Evolutionary conservation across 2,329 filamentous ascomycete species (phyloP), one percentile per base, ranked within the genome.

Genomic region (Hortaea sp.): DNA sequence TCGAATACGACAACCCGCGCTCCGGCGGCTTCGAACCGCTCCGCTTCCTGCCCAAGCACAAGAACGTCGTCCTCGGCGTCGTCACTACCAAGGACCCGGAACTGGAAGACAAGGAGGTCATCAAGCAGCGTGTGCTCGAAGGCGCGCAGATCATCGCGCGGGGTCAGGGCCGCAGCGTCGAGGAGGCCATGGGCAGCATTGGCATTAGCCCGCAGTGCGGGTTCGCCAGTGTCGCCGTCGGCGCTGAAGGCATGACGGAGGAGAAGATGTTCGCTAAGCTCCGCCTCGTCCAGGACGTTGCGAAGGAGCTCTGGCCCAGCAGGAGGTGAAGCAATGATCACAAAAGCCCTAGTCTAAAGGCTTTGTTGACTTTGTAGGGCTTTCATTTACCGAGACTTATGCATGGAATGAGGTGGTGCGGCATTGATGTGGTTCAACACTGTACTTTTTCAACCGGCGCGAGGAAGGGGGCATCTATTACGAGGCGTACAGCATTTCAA

Each of bases 51-150:
- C 63, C 63, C n/a, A 51, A 53, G 50, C 57, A 63, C 49, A 66
- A 66, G 58, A 66, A 65, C 48, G 64, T 66, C 35, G 63, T 66
- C 30, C 59, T 66, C 12, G 64, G 64, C 20, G 62, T 66, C 5
- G 61, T 66, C 29, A 65, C 61, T 30, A 66, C 63, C 28, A 66
- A 66, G 48, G 59, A 61, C 12, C 60, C 62, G 5, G 54, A 61
- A 48, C 51, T 66, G n/a, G 63, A 66, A 49, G 63, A 65, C 43
- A 49, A 50, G 27, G 52, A 58, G 42, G 40, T 60, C 40, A 61
- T 65, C 52, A 63, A 62, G 58, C 50, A 45, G 28, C 59, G 61
- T 39, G 59, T 66, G 30, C 46, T 53, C 13, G 59, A 63, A 51
- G 64, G 63, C 20, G 64, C 63, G 37, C 57, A 59, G 45, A 62